A percentile compares a stretch with the other conserved stretches of the same genome.
Conservation (phyloP, 306 rosid species). For the Hippophae tibetana region DNA sequence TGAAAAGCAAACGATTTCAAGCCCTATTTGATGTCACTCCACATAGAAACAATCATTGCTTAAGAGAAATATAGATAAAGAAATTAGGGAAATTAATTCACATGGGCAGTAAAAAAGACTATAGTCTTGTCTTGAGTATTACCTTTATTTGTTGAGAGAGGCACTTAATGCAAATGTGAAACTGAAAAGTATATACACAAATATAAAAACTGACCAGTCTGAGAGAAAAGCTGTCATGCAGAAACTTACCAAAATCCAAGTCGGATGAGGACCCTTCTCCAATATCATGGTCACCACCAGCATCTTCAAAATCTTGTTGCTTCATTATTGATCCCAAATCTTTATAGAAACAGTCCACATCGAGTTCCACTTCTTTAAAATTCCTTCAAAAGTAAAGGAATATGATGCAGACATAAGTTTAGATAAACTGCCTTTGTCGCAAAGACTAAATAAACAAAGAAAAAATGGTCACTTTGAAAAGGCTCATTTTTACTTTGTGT, state of each 20-base stretch:
- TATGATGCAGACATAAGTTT: constrained; percentile 9
- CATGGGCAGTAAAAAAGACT: no score
- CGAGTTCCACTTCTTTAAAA: constrained; percentile 64
- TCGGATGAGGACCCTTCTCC: constrained; percentile 76
- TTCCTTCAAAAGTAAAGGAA: constrained; percentile 42
- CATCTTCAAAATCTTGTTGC: constrained; percentile 35
- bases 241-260: constrained; percentile 61
- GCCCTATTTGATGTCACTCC: no score
- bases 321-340: constrained; percentile 74
- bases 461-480: background rate
- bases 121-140: no score
- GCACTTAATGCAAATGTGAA: no score
- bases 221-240: background rate
- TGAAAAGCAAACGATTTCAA: no score
- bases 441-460: constrained; percentile 3
- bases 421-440: constrained; percentile 3
- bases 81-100: no score
- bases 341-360: constrained; percentile 58
- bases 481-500: background rate
- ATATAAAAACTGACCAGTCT: background rate
- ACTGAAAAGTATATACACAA: background rate
- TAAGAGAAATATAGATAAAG: no score
- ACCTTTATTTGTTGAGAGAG: no score
- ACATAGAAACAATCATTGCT: no score
- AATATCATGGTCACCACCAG: constrained; percentile 27